Conservation (phyloP, 768 basidiomycete genomes). For the Leccinum disarticulatum region DNA sequence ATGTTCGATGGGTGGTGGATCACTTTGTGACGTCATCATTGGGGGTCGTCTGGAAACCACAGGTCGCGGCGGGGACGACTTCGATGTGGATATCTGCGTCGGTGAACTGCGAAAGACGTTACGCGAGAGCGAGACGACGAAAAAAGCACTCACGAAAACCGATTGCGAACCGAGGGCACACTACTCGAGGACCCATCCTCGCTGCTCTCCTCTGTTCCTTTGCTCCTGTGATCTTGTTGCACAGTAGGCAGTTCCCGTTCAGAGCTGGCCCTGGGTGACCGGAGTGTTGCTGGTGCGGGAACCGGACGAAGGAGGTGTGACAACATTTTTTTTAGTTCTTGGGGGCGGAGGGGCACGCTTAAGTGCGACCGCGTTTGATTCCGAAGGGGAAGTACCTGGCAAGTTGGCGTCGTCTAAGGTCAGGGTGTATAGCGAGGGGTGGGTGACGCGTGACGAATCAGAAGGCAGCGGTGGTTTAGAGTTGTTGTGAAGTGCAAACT, state of each 20-base stretch:
- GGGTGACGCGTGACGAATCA: conserved; percentile 26
- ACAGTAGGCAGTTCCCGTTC: conserved; percentile 13
- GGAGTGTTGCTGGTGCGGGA: conserved; percentile 36
- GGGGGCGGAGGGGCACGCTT: conserved; percentile 55
- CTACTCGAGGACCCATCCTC: conserved; percentile 20
- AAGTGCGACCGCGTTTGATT: conserved; percentile 40
- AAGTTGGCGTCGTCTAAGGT: conserved; percentile 27
- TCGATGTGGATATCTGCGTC: no score
- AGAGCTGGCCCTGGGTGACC: conserved; percentile 21
- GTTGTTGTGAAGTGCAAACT: conserved; percentile 49
- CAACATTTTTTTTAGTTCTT: conserved; percentile 35
- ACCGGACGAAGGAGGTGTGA: conserved; percentile 57
- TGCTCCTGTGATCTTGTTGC: neutral
- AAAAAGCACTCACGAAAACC: conserved; percentile 46
- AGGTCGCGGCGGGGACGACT: conserved; percentile 19
- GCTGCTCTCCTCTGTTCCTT: conserved; percentile 10
- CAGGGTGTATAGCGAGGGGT: conserved; percentile 46
- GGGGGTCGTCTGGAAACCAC: conserved; percentile 18
- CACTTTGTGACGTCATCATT: conserved; percentile 22
- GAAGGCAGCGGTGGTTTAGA: conserved; percentile 24
- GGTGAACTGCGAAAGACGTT: conserved; percentile 13
- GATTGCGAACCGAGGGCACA: conserved; percentile 45
- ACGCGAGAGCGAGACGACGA: neutral
- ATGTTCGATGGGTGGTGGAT: conserved; percentile 14
- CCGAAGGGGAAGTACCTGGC: no score